phyloP scores from a whole-genome alignment of 129 eudicot genomes.

The Tanacetum coccineum region DNA sequence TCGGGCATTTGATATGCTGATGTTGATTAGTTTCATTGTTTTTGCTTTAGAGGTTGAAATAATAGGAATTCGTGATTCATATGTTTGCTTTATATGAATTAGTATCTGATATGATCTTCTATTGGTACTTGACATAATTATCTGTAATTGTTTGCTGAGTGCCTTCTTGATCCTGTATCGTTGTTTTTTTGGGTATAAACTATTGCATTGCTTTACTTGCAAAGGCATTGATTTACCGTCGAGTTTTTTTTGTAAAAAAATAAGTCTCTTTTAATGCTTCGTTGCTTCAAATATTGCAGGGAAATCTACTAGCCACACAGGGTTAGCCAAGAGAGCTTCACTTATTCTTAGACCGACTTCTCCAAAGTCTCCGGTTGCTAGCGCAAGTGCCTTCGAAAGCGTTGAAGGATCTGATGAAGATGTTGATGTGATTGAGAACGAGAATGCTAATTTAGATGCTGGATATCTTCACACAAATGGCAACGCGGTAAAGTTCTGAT shows the following conservation, averaged over 20 bases:
- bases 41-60: too few relatives aligned
- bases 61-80: not conserved
- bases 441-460: constrained; percentile 43
- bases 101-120: not conserved
- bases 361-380: constrained; percentile 83
- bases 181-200: not conserved
- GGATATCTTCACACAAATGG: constrained; percentile 60
- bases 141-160: not conserved
- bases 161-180: not conserved
- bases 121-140: not conserved
- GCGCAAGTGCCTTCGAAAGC: constrained; percentile 84
- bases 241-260: not conserved
- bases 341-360: constrained; percentile 63
- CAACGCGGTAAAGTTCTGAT: constrained; percentile 47
- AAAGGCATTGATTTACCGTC: not conserved
- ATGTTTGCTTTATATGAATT: not conserved
- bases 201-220: not conserved
- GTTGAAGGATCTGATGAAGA: constrained; percentile 85
- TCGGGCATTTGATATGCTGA: not conserved
- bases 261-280: not conserved
- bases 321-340: constrained; percentile 44
- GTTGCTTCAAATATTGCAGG: constrained; percentile 34
- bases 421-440: constrained; percentile 43
- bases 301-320: constrained; percentile 32
- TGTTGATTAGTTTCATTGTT: not conserved